Evolutionary conservation across 176 grass and related monocot genomes (phyloP).

Genomic region (Musa beccarii): DNA sequence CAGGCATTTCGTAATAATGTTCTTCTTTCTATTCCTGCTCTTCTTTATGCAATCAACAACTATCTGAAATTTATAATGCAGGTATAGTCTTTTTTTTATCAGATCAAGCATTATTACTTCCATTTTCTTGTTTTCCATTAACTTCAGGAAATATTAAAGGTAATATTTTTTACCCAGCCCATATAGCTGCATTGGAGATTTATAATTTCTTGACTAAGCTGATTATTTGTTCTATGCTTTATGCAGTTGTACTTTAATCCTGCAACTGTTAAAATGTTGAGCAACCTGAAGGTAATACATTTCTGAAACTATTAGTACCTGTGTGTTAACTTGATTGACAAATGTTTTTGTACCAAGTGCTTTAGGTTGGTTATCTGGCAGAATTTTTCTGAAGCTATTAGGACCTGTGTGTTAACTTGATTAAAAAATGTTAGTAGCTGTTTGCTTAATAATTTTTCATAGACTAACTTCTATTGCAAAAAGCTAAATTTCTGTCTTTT

Average conservation of each 20-base stretch:
- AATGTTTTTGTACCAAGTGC: too few relatives aligned
- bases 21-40: conserved; percentile 88
- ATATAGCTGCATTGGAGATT: conserved; percentile 9
- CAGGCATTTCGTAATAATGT: conserved; percentile 90
- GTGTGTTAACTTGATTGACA: too few relatives aligned
- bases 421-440: too few relatives aligned
- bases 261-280: conserved; percentile 93
- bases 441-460: too few relatives aligned
- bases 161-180: too few relatives aligned
- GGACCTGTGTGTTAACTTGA: too few relatives aligned
- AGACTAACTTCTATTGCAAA: too few relatives aligned
- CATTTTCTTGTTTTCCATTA: background rate
- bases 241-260: conserved; percentile 98
- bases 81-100: conserved; percentile 28
- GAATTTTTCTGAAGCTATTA: too few relatives aligned
- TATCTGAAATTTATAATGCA: conserved; percentile 99
- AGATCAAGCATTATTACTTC: too few relatives aligned
- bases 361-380: too few relatives aligned
- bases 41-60: conserved; percentile 97
- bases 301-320: background rate
- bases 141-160: background rate
- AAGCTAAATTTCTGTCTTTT: too few relatives aligned
- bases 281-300: conserved; percentile 71
- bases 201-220: conserved; percentile 9
- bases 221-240: background rate